Percentiles rank a stretch among this genome's conserved stretches.
phyloP scores from a whole-genome alignment of 495 filamentous ascomycete species.

The Paragyromitra xinjiangensis region DNA sequence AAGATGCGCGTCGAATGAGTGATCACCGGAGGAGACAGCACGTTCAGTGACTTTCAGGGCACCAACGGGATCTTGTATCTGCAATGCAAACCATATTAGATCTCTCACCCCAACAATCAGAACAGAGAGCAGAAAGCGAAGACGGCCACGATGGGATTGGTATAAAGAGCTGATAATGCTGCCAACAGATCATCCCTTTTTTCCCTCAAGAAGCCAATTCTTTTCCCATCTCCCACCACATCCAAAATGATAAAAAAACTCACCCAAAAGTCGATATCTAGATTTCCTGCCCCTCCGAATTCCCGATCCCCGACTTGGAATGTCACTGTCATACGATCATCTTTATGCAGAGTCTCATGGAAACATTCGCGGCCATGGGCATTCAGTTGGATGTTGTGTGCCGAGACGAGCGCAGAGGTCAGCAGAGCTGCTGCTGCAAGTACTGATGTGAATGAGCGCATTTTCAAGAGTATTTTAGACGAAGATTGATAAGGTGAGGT shows the following conservation, averaged over 20 bases:
- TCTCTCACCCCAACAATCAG: neutral
- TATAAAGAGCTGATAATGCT: neutral
- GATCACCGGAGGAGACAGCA: conserved; percentile 84
- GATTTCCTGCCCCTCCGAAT: conserved; percentile 91
- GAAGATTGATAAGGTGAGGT: conserved; percentile 22
- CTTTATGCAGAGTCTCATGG: conserved; percentile 88
- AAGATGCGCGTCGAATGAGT: conserved; percentile 83
- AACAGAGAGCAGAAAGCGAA: neutral
- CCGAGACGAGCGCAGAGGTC: conserved; percentile 57
- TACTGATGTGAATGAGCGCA: conserved; percentile 47
- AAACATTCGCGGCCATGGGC: conserved; percentile 95
- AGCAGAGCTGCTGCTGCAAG: conserved; percentile 43
- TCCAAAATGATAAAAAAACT: conserved; percentile 53
- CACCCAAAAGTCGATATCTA: conserved; percentile 99
- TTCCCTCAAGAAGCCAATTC: neutral
- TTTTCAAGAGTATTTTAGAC: conserved; percentile 17
- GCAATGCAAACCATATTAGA: conserved; percentile 42
- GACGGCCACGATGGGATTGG: neutral
- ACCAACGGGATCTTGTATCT: conserved; percentile 85
- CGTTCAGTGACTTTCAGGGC: conserved; percentile 80
- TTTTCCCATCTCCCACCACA: neutral
- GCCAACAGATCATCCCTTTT: neutral
- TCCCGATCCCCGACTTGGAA: conserved; percentile 98
- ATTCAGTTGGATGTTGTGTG: conserved; percentile 94
- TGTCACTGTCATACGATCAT: conserved; percentile 97